Conservation (phyloP, 306 rosid genomes). For the Elaeagnus macrophylla region DNA sequence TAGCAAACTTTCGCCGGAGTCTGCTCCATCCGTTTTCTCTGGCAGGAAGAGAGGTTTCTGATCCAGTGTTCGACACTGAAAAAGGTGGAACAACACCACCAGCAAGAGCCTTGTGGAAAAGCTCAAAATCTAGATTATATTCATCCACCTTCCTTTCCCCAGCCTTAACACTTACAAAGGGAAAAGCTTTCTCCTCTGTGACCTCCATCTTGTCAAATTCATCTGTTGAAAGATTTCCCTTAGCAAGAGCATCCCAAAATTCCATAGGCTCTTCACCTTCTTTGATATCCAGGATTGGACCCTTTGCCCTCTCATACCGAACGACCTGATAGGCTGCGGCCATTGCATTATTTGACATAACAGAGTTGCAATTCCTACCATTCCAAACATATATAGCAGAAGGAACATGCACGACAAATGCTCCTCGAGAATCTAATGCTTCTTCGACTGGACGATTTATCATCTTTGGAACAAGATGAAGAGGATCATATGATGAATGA, state of each 20-base stretch:
- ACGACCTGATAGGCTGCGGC: slow-evolving; percentile 69
- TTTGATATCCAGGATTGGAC: slow-evolving; percentile 33
- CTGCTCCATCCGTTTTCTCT: slow-evolving; percentile 78
- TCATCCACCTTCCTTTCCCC: slow-evolving; percentile 50
- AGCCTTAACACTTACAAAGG: slow-evolving; percentile 20
- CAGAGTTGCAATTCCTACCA: slow-evolving; percentile 44
- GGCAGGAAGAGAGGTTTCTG: slow-evolving; percentile 78
- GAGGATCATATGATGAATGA: slow-evolving; percentile 85
- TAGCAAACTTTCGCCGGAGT: slow-evolving; percentile 46
- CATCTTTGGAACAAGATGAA: slow-evolving; percentile 82
- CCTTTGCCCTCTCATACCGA: slow-evolving; percentile 63
- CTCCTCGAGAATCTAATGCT: slow-evolving; percentile 93
- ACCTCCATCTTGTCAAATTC: slow-evolving; percentile 23
- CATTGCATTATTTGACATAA: slow-evolving; percentile 51
- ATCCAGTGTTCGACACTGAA: slow-evolving; percentile 43
- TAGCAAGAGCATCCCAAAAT: slow-evolving; percentile 70
- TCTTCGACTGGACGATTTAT: slow-evolving; percentile 37
- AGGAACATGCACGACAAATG: slow-evolving; percentile 74
- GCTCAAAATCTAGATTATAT: slow-evolving; percentile 70
- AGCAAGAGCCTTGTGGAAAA: slow-evolving; percentile 70
- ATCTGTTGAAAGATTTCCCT: slow-evolving; percentile 28
- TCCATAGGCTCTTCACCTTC: slow-evolving; percentile 75
- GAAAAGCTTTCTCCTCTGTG: slow-evolving; percentile 15
- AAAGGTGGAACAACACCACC: slow-evolving; percentile 93
- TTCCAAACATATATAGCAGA: slow-evolving; percentile 73